Conservation (phyloP, 257 asterid species). For the Anisodus tanguticus region DNA sequence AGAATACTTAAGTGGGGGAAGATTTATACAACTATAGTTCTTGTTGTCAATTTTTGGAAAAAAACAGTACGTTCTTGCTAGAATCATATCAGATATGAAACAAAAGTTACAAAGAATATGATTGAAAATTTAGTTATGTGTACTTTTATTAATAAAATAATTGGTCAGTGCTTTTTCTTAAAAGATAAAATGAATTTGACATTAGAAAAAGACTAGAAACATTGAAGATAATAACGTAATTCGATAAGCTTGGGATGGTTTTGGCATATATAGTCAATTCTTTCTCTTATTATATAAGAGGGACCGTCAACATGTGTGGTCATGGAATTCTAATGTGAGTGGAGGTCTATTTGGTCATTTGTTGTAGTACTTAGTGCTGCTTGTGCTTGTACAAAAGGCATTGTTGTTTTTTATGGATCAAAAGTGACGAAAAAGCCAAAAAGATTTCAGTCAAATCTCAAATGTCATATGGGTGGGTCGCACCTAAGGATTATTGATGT, state of each 20-base stretch:
- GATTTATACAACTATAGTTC: conserved; percentile 1
- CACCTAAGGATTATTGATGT: no score
- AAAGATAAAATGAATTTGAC: not conserved
- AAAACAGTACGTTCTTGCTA: not conserved
- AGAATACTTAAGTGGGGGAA: not conserved
- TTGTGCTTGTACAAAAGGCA: no score
- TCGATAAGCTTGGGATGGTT: not conserved
- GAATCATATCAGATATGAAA: not conserved
- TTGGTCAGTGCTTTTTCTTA: not conserved
- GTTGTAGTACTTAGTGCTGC: no score
- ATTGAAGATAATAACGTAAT: not conserved
- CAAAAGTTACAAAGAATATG: not conserved
- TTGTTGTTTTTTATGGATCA: no score
- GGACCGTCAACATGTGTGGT: no score
- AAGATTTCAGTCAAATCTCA: no score
- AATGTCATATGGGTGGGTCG: no score
- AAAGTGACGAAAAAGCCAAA: no score
- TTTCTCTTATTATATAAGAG: no score
- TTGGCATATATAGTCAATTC: not conserved
- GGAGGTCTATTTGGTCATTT: no score
- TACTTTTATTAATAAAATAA: not conserved
- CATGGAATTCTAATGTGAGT: no score
- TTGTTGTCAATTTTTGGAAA: not conserved
- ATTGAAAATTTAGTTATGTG: not conserved
- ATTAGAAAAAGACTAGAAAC: not conserved